Evolutionary conservation across 345 rosid genomes (phyloP), one percentile per base, ranked within the genome.

Genomic region (Xanthoceras sorbifolium): DNA sequence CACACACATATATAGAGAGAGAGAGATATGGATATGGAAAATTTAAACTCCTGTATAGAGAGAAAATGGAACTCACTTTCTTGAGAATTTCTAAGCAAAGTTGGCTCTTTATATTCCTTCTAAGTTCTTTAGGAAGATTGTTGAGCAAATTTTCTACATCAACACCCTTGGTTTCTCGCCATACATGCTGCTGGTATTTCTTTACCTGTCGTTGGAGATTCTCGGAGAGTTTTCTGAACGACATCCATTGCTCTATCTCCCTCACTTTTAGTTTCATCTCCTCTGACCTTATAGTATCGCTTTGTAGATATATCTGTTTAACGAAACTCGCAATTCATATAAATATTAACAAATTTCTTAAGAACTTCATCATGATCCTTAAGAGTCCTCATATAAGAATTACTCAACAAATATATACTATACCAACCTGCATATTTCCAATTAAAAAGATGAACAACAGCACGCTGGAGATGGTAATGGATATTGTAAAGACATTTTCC

Each of bases 361-460:
- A 12, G 42, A 38, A 4, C 22, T 11, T 25, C 34, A 42, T 44
- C 52, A n/a, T n/a, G n/a, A n/a, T n/a, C n/a, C n/a, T n/a, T 66
- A n/a, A 25, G 9, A 3, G n/a, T n/a, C n/a, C n/a, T n/a, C 0
- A 9, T 18, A 12, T 38, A 0, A 14, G 23, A 17, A 23, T 14
- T 36, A 34, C 15, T 1, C 34, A 46, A 4, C 42, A 40, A 1
- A 22, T 22, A 54, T 20, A 25, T 12, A 44, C 15, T 10, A 3
- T 14, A 50, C 64, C 1, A 52, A 66, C 78, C 72, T 75, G 72
- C 54, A 75, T 54, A 64, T 52, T 75, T 31, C 78, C 78, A 17
- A 75, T 66, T 23, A 75, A 32, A 54, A 75, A 38, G 12, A 48
- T 11, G 38, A 75, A 66, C 20, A 54, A 5, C 61, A 66, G 8